phyloP scores from a whole-genome alignment of 148 eudicot genomes.

The Chenopodium album region DNA sequence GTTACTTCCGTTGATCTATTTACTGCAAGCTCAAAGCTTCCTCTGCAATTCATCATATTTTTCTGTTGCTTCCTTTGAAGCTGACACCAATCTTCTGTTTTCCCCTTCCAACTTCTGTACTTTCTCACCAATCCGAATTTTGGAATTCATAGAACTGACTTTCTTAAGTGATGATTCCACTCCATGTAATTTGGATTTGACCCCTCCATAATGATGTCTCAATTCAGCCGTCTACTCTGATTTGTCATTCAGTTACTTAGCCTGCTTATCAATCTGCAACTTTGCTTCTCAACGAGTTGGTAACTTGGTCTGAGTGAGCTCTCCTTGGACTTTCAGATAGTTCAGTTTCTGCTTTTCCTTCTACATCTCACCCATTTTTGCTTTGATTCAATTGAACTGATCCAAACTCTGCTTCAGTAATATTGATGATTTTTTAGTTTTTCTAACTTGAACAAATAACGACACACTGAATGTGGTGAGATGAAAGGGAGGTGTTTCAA shows the following conservation, averaged over 20 bases:
- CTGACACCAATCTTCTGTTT: conserved; percentile 49
- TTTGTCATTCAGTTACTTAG: conserved; percentile 45
- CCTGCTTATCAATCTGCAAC: conserved; percentile 47
- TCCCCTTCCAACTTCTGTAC: conserved; percentile 50
- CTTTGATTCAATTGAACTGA: background rate
- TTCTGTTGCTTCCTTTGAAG: conserved; percentile 55
- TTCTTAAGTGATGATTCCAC: conserved; percentile 47
- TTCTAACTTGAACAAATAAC: conserved; percentile 1
- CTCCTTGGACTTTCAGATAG: conserved; percentile 46
- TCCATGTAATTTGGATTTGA: conserved; percentile 42
- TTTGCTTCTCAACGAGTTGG: conserved; percentile 44
- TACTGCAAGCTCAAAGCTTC: conserved; percentile 35
- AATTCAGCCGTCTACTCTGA: conserved; percentile 46
- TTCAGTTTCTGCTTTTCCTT: conserved; percentile 55
- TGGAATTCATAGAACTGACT: conserved; percentile 48
- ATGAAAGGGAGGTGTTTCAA: background rate
- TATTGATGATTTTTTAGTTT: background rate
- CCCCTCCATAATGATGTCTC: conserved; percentile 50
- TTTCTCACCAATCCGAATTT: conserved; percentile 44
- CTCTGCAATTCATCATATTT: conserved; percentile 38
- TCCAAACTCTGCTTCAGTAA: background rate
- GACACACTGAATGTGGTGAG: too few species aligned
- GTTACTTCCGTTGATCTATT: conserved; percentile 53
- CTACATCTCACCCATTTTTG: conserved; percentile 43
- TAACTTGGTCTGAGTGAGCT: conserved; percentile 46